A percentile compares a stretch with the other conserved stretches of the same genome.
Conservation (phyloP, 306 rosid species). For the Cicer yamashitae region DNA sequence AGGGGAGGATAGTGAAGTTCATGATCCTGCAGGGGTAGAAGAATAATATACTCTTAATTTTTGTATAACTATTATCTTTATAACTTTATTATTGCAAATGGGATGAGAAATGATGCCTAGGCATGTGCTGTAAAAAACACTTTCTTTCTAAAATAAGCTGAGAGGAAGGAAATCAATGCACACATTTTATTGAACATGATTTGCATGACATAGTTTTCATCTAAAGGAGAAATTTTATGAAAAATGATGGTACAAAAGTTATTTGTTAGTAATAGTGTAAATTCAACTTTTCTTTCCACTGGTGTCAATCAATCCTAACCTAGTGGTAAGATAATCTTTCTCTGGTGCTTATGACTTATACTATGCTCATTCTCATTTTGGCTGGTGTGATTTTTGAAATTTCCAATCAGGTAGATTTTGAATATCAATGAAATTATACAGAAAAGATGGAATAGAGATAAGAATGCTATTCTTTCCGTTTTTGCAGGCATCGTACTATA, state of each 20-base stretch:
- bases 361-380: constrained; percentile 21
- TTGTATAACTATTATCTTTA: neutral
- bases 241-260: constrained; percentile 4
- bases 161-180: neutral
- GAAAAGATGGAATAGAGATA: constrained; percentile 33
- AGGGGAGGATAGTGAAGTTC: constrained; percentile 1
- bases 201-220: constrained; percentile 15
- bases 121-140: neutral
- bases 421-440: constrained; percentile 29
- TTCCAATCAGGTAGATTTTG: constrained; percentile 5
- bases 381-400: constrained; percentile 16
- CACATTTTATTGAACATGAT: constrained; percentile 8
- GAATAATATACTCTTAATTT: neutral
- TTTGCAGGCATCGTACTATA: constrained; percentile 80
- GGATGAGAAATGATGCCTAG: constrained; percentile 8
- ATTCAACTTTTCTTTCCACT: constrained; percentile 16
- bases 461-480: constrained; percentile 40
- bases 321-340: neutral
- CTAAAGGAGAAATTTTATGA: constrained; percentile 19
- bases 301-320: neutral
- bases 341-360: constrained; percentile 8
- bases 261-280: neutral
- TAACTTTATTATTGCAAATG: constrained; percentile 23
- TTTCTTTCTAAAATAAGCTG: constrained; percentile 23
- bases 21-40: neutral